Conservation (phyloP, 345 rosid species). For the Dipteronia dyeriana region DNA sequence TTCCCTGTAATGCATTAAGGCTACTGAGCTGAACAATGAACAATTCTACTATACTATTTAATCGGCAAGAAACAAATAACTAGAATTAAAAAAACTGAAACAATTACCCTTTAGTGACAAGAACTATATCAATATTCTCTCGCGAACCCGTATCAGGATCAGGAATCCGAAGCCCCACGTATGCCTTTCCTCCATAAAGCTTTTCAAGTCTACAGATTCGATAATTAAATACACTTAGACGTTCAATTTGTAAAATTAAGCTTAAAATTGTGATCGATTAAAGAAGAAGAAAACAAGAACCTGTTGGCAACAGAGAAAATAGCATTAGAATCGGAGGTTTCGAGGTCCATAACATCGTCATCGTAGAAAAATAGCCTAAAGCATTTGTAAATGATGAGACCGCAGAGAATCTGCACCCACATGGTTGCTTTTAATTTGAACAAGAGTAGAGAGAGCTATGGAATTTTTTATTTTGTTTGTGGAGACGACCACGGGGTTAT, state of each 20-base stretch:
- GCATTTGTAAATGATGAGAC: slow-evolving; percentile 56
- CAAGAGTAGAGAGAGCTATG: not conserved
- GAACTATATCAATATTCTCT: slow-evolving; percentile 69
- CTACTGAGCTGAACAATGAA: not conserved
- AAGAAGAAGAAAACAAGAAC: slow-evolving; percentile 26
- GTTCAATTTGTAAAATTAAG: too few relatives aligned
- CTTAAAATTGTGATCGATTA: not conserved
- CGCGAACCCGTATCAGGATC: slow-evolving; percentile 82
- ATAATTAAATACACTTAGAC: not conserved
- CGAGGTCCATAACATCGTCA: slow-evolving; percentile 57
- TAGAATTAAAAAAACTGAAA: not conserved
- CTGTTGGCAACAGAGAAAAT: slow-evolving; percentile 73
- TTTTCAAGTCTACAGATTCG: slow-evolving; percentile 67
- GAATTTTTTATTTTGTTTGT: not conserved
- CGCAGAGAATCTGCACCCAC: slow-evolving; percentile 87
- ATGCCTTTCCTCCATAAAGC: slow-evolving; percentile 80
- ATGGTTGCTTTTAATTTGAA: slow-evolving; percentile 28
- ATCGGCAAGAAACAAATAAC: not conserved
- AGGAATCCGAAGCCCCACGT: slow-evolving; percentile 87
- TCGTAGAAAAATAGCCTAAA: slow-evolving; percentile 52
- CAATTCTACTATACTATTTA: not conserved
- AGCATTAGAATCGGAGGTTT: slow-evolving; percentile 62
- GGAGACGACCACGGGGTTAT: too few relatives aligned
- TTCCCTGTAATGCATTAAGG: slow-evolving; percentile 43
- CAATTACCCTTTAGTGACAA: slow-evolving; percentile 64